These are phyloP conservation scores for Pichia sporocuriosa DNA, from an alignment of 805 yeast genomes.

Conservation along the genomic window DNA sequence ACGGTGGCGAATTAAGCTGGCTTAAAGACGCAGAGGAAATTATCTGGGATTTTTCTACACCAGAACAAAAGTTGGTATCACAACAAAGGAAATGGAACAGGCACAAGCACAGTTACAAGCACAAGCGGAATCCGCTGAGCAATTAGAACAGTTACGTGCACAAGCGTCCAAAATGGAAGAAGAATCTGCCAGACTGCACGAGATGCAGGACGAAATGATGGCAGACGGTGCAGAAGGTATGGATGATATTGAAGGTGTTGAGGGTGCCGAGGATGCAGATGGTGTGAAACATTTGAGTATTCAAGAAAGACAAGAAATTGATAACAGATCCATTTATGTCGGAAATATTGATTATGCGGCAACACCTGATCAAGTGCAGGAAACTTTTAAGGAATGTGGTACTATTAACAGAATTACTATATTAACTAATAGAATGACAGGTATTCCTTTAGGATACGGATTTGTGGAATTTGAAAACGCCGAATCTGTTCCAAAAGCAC, in stretches of 20 bases:
- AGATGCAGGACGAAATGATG: constrained; percentile 39
- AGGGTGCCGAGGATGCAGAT: constrained; percentile 3
- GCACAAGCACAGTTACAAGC: not conserved
- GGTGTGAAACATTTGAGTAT: constrained; percentile 9
- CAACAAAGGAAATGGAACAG: no score
- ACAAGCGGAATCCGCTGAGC: constrained; percentile 14
- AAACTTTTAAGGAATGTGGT: constrained; percentile 65
- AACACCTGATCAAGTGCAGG: constrained; percentile 73
- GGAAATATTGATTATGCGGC: constrained; percentile 80
- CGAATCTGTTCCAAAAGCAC: constrained; percentile 57
- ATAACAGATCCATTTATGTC: constrained; percentile 69
- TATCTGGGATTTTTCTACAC: no score
- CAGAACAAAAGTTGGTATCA: no score
- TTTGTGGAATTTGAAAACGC: constrained; percentile 76
- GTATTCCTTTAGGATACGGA: constrained; percentile 83
- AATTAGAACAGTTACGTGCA: constrained; percentile 32
- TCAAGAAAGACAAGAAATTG: constrained; percentile 53
- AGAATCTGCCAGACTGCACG: constrained; percentile 57
- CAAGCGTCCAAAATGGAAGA: constrained; percentile 50
- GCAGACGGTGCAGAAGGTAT: constrained; percentile 1
- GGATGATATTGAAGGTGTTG: constrained; percentile 1
- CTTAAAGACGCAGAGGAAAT: no score
- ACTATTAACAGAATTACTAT: constrained; percentile 76
- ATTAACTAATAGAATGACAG: constrained; percentile 62
- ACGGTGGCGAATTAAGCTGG: no score